Base-by-base conservation (phyloP, 768 basidiomycete species). In the Suillus occidentalis region DNA sequence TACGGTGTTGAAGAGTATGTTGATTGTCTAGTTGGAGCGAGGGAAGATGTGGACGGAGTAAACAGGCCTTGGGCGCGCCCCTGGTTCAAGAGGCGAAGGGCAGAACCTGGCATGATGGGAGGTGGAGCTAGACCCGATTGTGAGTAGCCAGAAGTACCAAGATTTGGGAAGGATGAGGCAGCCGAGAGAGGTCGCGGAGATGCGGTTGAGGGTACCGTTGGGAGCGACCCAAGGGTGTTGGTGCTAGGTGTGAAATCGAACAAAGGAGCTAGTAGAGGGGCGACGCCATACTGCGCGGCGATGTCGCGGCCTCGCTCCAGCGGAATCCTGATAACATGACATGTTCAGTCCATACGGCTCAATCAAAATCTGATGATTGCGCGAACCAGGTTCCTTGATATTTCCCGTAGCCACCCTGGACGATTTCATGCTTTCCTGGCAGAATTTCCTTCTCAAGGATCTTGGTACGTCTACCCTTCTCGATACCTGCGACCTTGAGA, bases 321-420 rank as follows among this genome's bases (percentile, higher is more conserved):
- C 1, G 97, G 97, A 71, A 99, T 97, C 97, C 96, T 98, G 68
- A 39, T 53, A 13, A 31, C 1, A 63, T 20, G 60, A 63, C 1
- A 62, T 75, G 58, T 71, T 66, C 31, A 60, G 47, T 16, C 58
- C n/a, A 40, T 9, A 50, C 14, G 59, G 14, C 36, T 58, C 61
- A 56, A 43, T 65, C 34, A 25, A 62, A 56, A 62, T 62, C 39
- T 34, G 31, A 55, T 47, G 66, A 63, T 62, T 22, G 65, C 62
- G 72, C 88, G 73, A 72, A 97, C 97, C 97, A 99, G 63, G 97
- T 99, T 68, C 97, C 97, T 77, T 99, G 97, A 76, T 98, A 99
- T 81, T 98, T 97, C 31, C 97, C 97, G 75, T 99, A 99, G 37
- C 97, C 97, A 45, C 97, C 97, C 77, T 99, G 97, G 6, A 99